phyloP scores from a whole-genome alignment of 1,284 basidiomycete genomes.

The Ceratobasidium sp. region DNA sequence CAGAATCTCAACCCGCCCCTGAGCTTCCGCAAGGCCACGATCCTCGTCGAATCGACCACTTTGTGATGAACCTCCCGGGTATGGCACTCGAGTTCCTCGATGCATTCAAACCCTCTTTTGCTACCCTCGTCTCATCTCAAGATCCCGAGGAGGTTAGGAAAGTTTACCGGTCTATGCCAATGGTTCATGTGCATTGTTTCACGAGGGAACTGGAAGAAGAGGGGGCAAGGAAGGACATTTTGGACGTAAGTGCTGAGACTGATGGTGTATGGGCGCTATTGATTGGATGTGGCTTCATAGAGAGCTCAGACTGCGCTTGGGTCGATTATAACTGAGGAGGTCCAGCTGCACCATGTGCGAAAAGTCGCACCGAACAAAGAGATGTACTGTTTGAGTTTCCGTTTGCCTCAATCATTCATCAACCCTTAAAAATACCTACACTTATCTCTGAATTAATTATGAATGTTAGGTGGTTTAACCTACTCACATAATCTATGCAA shows the following conservation, averaged over 20 bases:
- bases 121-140: constrained; percentile 58
- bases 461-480: too few relatives aligned
- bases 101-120: constrained; percentile 83
- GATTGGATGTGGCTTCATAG: constrained; percentile 59
- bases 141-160: constrained; percentile 59
- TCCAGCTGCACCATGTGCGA: constrained; percentile 82
- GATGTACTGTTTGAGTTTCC: constrained; percentile 98
- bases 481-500: background rate
- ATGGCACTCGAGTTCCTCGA: constrained; percentile 91
- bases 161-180: constrained; percentile 69
- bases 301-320: constrained; percentile 80
- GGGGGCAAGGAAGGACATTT: constrained; percentile 80
- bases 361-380: constrained; percentile 97
- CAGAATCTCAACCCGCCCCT: constrained; percentile 17
- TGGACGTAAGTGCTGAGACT: constrained; percentile 65
- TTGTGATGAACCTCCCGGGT: constrained; percentile 97
- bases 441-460: background rate
- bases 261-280: background rate
- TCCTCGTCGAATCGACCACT: constrained; percentile 78
- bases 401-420: constrained; percentile 67
- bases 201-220: constrained; percentile 84
- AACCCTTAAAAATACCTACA: background rate
- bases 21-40: constrained; percentile 25
- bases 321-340: constrained; percentile 65
- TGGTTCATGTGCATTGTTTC: constrained; percentile 98